Base-by-base conservation (phyloP, 257 asterid genomes). In the Paraleonurus japonicus region DNA sequence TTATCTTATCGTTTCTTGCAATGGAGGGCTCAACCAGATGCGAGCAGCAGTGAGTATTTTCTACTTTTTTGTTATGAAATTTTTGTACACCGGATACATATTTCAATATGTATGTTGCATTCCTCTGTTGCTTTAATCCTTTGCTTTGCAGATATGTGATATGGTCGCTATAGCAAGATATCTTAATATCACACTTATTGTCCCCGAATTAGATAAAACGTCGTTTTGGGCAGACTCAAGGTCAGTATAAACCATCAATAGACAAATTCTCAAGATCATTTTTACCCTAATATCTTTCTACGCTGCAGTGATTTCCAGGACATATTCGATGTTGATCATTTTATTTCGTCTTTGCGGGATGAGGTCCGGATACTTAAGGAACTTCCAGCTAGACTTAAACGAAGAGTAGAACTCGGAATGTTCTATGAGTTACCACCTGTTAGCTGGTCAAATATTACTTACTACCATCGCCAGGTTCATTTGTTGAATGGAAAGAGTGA, bases 1-100 rank as follows among this genome's bases (percentile, higher is more conserved):
- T n/a, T 86, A 88, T 82, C 89, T 88, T 15, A 43, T 88, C 62
- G 90, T 88, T 78, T 86, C 95, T 76, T 88, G 95, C 85, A 88
- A 88, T 70, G 95, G 95, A 54, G 95, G 95, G 39, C 95, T 88
- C 70, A 88, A 88, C 70, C 95, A 88, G 62, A 88, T 88, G 95
- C 85, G 95, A 63, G 84, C 95, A 33, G 95, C 95, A 39, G 95
- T 88, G 76, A 80, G 90, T 84, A 59, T 15, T 59, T 45, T 24
- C 28, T 8, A 16, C 57, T 55, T 74, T 37, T 19, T 28, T 54
- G 23, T 39, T 28, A 3, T 8, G 1, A 19, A 17, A 9, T 13
- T 26, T 12, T 24, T 24, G 35, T 43, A 8, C 9, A 51, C 27
- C 13, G 13, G 3, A 19, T 7, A 7, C 22, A 23, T 4, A 54